Base-by-base conservation (phyloP, 148 eudicot species). In the Camellia japonica region DNA sequence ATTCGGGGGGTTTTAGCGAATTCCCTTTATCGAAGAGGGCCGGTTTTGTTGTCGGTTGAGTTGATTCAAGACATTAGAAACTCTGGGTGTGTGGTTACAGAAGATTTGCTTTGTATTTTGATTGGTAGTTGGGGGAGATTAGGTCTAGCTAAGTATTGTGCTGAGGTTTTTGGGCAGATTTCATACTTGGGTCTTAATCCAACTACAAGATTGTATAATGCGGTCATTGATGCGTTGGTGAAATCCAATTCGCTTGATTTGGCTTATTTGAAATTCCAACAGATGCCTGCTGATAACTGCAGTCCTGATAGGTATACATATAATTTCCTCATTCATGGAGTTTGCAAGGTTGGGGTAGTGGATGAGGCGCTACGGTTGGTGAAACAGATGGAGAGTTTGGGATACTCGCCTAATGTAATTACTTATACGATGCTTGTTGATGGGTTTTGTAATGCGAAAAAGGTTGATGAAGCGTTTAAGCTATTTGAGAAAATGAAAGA, bases 91-190 rank as follows among this genome's bases (percentile, higher is more conserved):
- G 52, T 73, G 71, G 68, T 96, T 84, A 87, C 78, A 52, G 97
- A 93, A 81, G 93, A 90, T 82, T 91, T 91, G 74, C 13, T 96
- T 13, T 93, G 98, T 78, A 68, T 90, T 86, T 85, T 96, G 86
- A 84, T 96, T 77, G 90, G 90, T 51, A 92, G 97, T 87, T 96
- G 99, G 99, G 99, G 99, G 65, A 92, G 90, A 75, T 92, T 96
- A 82, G 98, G 99, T n/a, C 82, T 96, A 73, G 92, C 94, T 13
- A 96, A 91, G 87, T 96, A 96, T 65, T 91, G 97, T 79, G 86
- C 83, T 73, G 94, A 90, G 74, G 83, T 96, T 84, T 96, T 96
- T 77, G 93, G 93, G 81, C 99, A 96, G 86, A 82, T 96, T 82
- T 91, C 93, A 16, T 88, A 87, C 85, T 83, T 96, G 86, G 97